Percentiles rank a stretch among this genome's conserved stretches.
Evolutionary conservation across 345 rosid species (phyloP).

Genomic region (Punica granatum): DNA sequence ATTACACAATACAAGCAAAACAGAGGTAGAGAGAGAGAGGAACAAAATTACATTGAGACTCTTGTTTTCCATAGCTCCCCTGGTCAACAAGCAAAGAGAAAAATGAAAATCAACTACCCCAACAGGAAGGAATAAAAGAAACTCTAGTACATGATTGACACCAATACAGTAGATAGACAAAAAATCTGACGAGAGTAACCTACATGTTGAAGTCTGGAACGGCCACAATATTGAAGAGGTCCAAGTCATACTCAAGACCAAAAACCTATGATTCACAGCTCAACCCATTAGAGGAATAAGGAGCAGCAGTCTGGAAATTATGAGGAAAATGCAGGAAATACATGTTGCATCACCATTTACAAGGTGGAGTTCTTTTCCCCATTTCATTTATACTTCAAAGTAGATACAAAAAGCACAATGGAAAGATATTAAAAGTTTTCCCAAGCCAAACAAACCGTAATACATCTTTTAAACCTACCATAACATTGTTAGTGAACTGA

Average conservation of each 20-base stretch:
- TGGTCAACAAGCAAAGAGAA: slow-evolving; percentile 22
- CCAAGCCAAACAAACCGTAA: neutral
- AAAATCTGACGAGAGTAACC: slow-evolving; percentile 14
- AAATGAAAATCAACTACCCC: neutral
- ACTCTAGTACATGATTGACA: neutral
- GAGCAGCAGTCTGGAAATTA: neutral
- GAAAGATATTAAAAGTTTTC: no score
- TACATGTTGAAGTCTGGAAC: slow-evolving; percentile 99
- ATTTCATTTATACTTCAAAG: neutral
- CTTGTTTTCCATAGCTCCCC: slow-evolving; percentile 99
- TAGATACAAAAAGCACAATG: no score
- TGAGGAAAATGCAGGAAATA: no score
- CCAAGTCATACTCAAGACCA: slow-evolving; percentile 95
- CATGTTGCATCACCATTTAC: no score
- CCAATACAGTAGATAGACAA: neutral
- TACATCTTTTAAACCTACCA: neutral
- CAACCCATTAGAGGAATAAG: neutral
- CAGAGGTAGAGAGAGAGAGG: neutral
- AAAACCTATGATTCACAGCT: slow-evolving; percentile 45
- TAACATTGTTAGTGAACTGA: neutral
- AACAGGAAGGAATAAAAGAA: neutral
- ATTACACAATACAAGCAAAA: slow-evolving; percentile 8
- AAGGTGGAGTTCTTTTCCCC: neutral
- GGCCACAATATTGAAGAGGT: slow-evolving; percentile 97
- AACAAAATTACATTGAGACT: slow-evolving; percentile 69